Base-by-base conservation (phyloP, 257 asterid genomes). In the Plantago elongata region DNA sequence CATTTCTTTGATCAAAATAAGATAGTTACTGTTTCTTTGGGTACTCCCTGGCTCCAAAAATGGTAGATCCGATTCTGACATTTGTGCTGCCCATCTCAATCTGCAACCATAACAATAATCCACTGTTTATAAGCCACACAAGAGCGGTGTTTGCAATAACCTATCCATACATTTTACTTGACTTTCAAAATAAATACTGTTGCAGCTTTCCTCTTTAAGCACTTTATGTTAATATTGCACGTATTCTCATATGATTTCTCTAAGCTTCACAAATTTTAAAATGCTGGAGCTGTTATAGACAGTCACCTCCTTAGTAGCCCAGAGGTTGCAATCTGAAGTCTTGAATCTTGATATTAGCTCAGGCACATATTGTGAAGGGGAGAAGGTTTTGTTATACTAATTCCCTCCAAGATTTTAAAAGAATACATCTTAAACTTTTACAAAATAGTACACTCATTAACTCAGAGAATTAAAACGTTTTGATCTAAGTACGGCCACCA, bases 41-140 rank as follows among this genome's bases (percentile, higher is more conserved):
- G 72, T 90, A 88, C 73, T 85, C 94, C 77, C 98, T 79, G 11
- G 98, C 89, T 59, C 98, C 98, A 63, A 91, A 91, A 75, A 91
- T 91, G 65, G 98, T 91, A n/a, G 98, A 91, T 71, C 98, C 98
- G 54, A 91, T 51, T 74, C 98, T 83, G 55, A 91, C 95, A 77
- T 86, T 86, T 38, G 98, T 91, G 68, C 98, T 86, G 69, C 98
- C 96, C 95, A 81, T 86, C 74, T 88, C 98, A 71, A 91, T 78
- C 98, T 91, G 87, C 86, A 78, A 71, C 18, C 62, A 67, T 13
- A 54, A 67, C 37, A 63, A 48, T 49, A 3, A n/a, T 37, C n/a
- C 0, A 13, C 13, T 57, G 8, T 14, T 27, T 56, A 14, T 18
- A 13, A 34, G 40, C 40, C 40, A 34, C 40, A 34, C 40, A 34